phyloP scores from a whole-genome alignment of 179 eudicot species.

The Nepenthes alata region DNA sequence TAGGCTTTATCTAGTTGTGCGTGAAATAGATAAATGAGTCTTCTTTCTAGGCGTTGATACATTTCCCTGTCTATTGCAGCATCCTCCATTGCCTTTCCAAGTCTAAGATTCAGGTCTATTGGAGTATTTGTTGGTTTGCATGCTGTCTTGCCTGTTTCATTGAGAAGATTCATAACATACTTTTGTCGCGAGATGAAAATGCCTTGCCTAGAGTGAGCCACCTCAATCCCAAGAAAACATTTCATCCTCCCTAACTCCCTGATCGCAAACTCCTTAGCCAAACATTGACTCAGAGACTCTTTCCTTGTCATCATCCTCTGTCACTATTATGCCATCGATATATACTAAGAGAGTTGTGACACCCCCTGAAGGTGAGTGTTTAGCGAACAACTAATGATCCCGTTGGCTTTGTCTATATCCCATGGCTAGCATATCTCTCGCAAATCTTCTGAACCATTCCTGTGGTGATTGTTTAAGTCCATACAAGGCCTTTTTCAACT shows the following conservation, averaged over 20 bases:
- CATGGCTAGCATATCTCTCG: neutral
- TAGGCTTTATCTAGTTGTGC: neutral
- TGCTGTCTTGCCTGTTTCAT: neutral
- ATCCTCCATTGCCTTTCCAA: neutral
- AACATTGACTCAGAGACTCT: neutral
- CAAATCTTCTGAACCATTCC: neutral
- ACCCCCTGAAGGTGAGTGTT: constrained; percentile 1
- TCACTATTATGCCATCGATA: neutral
- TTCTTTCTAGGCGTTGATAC: neutral
- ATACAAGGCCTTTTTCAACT: neutral
- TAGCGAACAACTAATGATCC: neutral
- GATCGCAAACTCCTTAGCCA: neutral
- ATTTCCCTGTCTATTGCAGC: neutral
- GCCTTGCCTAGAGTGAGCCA: neutral
- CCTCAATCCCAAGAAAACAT: neutral
- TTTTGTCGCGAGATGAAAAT: constrained; percentile 4
- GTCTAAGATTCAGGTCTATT: constrained; percentile 1
- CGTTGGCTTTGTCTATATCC: neutral
- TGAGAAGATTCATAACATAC: neutral
- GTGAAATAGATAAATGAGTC: neutral
- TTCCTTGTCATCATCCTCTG: neutral
- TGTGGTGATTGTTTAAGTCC: neutral
- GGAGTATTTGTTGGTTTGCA: neutral
- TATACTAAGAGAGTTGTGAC: neutral
- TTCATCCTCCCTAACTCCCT: neutral